Percentiles rank a stretch among this genome's conserved stretches.
These are phyloP conservation scores for Melampsora allii-populina DNA, from an alignment of 1,284 basidiomycete genomes.

Conservation along the genomic window DNA sequence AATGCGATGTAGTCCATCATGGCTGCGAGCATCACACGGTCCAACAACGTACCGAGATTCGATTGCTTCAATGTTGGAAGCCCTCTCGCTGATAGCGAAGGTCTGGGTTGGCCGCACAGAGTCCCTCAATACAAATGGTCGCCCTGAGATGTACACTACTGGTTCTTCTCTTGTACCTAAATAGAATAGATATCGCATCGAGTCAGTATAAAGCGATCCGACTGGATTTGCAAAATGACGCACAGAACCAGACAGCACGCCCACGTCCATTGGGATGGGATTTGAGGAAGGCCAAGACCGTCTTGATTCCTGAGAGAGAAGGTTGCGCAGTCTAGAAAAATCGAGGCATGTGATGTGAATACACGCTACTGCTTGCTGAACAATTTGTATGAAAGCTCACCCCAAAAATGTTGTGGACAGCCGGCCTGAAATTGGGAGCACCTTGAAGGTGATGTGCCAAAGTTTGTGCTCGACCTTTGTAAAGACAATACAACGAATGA, in stretches of 20 bases:
- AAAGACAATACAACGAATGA: too few species aligned
- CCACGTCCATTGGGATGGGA: conserved; percentile 59
- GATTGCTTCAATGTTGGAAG: conserved; percentile 92
- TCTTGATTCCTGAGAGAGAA: conserved; percentile 83
- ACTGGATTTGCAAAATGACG: conserved; percentile 31
- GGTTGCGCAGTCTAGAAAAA: conserved; percentile 68
- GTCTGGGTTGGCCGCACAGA: conserved; percentile 76
- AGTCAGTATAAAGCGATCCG: conserved; percentile 57
- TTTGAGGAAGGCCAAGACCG: conserved; percentile 80
- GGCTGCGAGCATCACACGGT: background rate
- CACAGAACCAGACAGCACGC: conserved; percentile 57
- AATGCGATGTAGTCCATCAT: background rate
- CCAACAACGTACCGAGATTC: conserved; percentile 62
- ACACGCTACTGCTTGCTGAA: background rate
- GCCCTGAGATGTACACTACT: conserved; percentile 84
- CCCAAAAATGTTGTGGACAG: conserved; percentile 55
- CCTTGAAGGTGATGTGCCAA: conserved; percentile 63
- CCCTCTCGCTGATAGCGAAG: conserved; percentile 79
- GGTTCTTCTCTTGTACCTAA: conserved; percentile 62
- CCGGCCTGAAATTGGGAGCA: conserved; percentile 88
- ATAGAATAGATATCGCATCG: conserved; percentile 53
- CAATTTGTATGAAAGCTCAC: conserved; percentile 56
- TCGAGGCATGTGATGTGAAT: background rate
- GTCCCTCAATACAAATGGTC: conserved; percentile 95
- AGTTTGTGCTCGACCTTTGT: conserved; percentile 31